Evolutionary conservation across 1,284 basidiomycete species (phyloP), one percentile per base, ranked within the genome.

Genomic region (Ganoderma multipileum): DNA sequence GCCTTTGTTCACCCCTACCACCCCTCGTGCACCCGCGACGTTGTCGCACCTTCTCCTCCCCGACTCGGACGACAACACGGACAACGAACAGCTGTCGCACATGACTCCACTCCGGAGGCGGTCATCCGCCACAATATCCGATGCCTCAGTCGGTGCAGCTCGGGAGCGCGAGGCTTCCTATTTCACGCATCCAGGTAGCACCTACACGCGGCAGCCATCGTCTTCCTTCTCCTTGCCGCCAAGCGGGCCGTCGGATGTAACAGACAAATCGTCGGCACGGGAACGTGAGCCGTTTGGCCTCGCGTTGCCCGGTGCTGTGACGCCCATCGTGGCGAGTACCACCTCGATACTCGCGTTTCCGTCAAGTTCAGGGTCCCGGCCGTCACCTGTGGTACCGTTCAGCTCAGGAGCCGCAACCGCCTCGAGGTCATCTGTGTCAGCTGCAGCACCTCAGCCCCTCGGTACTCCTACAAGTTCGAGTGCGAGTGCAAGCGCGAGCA

Each of bases 1-100:
- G 70, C 83, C 71, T 79, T 82, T 68, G 75, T 79, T 80, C 82
- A 69, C 83, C 78, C 70, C 78, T 73, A 74, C 81, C 78, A 78
- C 78, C 12, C 77, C 78, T 38, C 76, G 78, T 55, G 74, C 68
- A 30, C 72, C 81, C 80, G 59, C 84, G 82, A 82, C 84, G 44
- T 79, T 89, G 68, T 84, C 87, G 5, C 86, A 88, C 76, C 81
- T 89, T 59, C 80, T 89, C 8, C 83, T 85, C 73, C 79, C 78
- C 61, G 68, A 68, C 58, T 63, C 82, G 67, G 83, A 81, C 74
- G 78, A 88, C 70, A 75, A 76, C 60, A 38, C 61, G 55, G 71
- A 73, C 50, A 63, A 62, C 54, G 79, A 81, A 41, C 76, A 78
- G 65, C 78, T 81, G 42, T 71, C 76, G 28, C 72, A 77, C 68